These are phyloP conservation scores for Linum trigynum DNA, from an alignment of 345 rosid species.

Conservation along the genomic window DNA sequence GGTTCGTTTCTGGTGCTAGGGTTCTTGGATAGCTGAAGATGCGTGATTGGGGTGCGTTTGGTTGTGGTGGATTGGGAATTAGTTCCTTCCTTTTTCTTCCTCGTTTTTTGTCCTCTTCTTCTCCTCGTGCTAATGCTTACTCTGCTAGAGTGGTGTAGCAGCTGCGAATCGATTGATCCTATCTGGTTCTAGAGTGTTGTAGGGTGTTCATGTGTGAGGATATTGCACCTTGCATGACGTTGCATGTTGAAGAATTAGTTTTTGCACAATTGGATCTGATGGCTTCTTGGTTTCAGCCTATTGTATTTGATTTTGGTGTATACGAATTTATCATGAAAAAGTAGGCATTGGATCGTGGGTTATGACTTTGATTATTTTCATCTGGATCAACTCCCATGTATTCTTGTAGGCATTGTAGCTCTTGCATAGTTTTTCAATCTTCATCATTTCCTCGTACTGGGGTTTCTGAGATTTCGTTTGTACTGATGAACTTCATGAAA, in stretches of 20 bases:
- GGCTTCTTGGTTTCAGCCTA: neutral
- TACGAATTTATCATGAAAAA: neutral
- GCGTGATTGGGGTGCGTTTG: neutral
- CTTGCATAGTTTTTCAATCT: neutral
- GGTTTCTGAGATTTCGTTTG: neutral
- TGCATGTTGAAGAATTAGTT: neutral
- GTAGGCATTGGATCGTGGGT: neutral
- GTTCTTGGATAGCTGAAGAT: neutral
- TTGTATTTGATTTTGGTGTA: neutral
- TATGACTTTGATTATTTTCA: neutral
- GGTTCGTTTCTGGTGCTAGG: neutral
- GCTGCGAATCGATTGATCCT: neutral
- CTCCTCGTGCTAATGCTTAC: neutral
- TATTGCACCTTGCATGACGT: neutral
- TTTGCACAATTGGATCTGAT: neutral
- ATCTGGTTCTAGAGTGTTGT: neutral
- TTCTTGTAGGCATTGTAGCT: neutral
- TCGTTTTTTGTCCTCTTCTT: neutral
- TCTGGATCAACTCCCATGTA: neutral
- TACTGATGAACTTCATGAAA: neutral
- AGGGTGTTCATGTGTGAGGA: neutral
- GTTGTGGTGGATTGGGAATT: slow-evolving; percentile 8
- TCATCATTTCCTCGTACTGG: neutral
- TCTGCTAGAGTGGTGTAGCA: neutral
- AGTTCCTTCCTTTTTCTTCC: neutral